phyloP scores from a whole-genome alignment of 2,329 filamentous ascomycete species.

The Ophiostoma piceae region DNA sequence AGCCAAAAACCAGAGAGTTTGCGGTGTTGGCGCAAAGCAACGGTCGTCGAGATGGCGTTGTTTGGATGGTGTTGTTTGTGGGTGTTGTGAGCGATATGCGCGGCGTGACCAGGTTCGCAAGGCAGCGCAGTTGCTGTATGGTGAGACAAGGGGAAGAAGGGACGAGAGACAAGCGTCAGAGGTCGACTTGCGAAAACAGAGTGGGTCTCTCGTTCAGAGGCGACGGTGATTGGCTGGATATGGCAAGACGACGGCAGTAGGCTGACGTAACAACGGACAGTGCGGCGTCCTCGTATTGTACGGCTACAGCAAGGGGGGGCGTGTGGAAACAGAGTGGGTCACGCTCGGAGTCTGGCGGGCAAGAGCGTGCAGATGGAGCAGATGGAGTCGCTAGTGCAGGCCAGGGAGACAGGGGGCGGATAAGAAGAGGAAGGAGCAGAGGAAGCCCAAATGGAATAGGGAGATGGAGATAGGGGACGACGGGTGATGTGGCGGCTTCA shows the following conservation, averaged over 20 bases:
- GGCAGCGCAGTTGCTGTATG: slow-evolving; percentile 2
- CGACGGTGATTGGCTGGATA: neutral
- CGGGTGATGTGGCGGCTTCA: slow-evolving; percentile 33
- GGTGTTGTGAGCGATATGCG: slow-evolving; percentile 8
- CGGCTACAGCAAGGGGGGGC: slow-evolving; percentile 15
- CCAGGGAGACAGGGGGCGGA: slow-evolving; percentile 15
- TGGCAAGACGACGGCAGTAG: slow-evolving; percentile 1
- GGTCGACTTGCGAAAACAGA: neutral
- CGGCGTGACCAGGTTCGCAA: slow-evolving; percentile 10
- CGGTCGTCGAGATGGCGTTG: neutral
- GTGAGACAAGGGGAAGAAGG: neutral
- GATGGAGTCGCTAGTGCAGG: slow-evolving; percentile 19
- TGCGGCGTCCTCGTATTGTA: slow-evolving; percentile 18
- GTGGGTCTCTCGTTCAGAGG: neutral
- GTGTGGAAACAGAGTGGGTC: slow-evolving; percentile 19
- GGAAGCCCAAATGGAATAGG: neutral
- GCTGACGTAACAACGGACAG: slow-evolving; percentile 29
- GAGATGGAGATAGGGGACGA: slow-evolving; percentile 15
- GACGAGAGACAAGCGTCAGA: neutral
- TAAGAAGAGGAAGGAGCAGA: slow-evolving; percentile 5
- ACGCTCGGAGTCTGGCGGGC: slow-evolving; percentile 19
- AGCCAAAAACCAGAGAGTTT: slow-evolving; percentile 2
- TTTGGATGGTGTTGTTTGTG: neutral
- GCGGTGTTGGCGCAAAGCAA: slow-evolving; percentile 1
- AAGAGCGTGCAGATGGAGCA: slow-evolving; percentile 12